phyloP scores from a whole-genome alignment of 2,329 filamentous ascomycete genomes.

The Epichloe gansuensis region DNA sequence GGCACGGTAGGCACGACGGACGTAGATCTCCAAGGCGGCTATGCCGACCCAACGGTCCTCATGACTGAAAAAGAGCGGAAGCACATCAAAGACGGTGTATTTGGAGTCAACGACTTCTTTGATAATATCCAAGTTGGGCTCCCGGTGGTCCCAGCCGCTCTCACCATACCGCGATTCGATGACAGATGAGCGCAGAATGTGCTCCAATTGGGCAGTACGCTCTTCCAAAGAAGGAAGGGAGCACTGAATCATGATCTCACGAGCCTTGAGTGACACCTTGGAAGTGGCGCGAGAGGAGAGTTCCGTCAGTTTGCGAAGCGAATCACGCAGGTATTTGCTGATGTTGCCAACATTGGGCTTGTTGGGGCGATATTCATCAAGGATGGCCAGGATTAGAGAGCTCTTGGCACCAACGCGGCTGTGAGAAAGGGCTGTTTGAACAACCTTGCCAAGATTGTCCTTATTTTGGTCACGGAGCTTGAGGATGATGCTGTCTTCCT shows the following conservation, averaged over 20 bases:
- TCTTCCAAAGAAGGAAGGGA: slow-evolving; percentile 93
- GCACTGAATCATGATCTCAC: slow-evolving; percentile 94
- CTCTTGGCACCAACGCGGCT: slow-evolving; percentile 89
- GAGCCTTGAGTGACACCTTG: slow-evolving; percentile 93
- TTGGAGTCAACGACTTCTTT: slow-evolving; percentile 98
- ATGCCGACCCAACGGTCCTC: slow-evolving; percentile 88
- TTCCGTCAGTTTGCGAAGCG: slow-evolving; percentile 77
- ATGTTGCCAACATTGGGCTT: slow-evolving; percentile 82
- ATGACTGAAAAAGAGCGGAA: slow-evolving; percentile 91
- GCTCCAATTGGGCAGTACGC: slow-evolving; percentile 92
- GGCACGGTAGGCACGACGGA: slow-evolving; percentile 90
- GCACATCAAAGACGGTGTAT: slow-evolving; percentile 94
- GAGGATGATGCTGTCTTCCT: slow-evolving; percentile 89
- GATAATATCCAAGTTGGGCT: slow-evolving; percentile 79
- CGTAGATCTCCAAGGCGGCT: slow-evolving; percentile 89
- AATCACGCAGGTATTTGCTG: slow-evolving; percentile 71
- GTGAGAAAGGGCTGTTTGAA: slow-evolving; percentile 85
- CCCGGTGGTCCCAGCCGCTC: slow-evolving; percentile 89
- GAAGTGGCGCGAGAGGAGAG: slow-evolving; percentile 67
- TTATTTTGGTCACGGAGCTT: slow-evolving; percentile 93
- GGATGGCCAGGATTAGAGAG: slow-evolving; percentile 77
- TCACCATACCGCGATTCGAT: slow-evolving; percentile 96
- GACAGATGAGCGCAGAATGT: slow-evolving; percentile 90
- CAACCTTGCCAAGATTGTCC: slow-evolving; percentile 74
- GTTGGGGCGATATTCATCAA: slow-evolving; percentile 91